Percentiles rank a stretch among this genome's conserved stretches.
Conservation (phyloP, 306 rosid genomes). For the Quercus gilva region DNA sequence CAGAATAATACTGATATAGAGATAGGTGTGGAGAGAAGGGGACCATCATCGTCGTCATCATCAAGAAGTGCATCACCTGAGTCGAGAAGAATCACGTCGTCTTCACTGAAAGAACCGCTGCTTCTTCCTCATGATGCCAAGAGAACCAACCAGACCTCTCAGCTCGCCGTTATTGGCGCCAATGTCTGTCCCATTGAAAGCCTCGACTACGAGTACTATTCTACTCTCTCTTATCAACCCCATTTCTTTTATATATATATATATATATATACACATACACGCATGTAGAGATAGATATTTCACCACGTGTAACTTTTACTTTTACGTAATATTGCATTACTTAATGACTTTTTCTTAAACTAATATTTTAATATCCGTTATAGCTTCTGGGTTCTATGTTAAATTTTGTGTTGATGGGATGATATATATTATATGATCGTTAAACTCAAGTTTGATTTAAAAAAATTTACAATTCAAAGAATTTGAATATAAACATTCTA, state of each 20-base stretch:
- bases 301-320: no score
- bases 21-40: slow-evolving; percentile 18
- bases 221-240: neutral
- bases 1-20: neutral
- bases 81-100: neutral
- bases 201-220: slow-evolving; percentile 70
- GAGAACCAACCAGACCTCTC: slow-evolving; percentile 59
- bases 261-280: neutral
- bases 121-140: slow-evolving; percentile 11
- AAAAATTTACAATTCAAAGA: no score
- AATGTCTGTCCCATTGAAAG: slow-evolving; percentile 74
- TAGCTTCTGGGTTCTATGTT: no score
- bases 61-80: neutral
- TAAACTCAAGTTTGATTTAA: no score
- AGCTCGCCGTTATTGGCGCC: slow-evolving; percentile 72
- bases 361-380: no score
- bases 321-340: no score
- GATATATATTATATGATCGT: no score
- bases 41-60: neutral
- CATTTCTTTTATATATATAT: neutral
- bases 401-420: no score
- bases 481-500: no score
- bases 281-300: no score
- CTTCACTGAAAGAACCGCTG: slow-evolving; percentile 40
- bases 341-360: no score